These are phyloP conservation scores for Cucurbita moschata DNA, from an alignment of 306 rosid genomes.

Conservation along the genomic window DNA sequence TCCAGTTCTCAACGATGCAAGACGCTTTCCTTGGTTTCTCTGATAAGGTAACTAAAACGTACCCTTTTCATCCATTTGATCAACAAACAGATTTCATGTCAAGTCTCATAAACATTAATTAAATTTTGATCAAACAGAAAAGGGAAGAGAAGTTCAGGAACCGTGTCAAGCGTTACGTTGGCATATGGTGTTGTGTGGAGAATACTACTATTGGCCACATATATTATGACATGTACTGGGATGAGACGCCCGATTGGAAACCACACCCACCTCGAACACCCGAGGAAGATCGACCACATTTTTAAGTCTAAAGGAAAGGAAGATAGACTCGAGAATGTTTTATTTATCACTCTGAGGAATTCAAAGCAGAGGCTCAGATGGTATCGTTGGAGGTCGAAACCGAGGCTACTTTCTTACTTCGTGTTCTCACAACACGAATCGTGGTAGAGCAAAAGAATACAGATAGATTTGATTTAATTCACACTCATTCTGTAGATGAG, in stretches of 20 bases:
- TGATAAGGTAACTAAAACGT: constrained; percentile 41
- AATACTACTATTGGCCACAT: constrained; percentile 75
- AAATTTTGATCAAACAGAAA: constrained; percentile 21
- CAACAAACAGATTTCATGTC: neutral
- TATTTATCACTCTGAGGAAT: neutral
- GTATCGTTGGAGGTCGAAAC: neutral
- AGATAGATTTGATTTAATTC: neutral
- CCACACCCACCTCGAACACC: constrained; percentile 71
- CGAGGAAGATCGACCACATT: constrained; percentile 78
- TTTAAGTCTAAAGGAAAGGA: neutral
- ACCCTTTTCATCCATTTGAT: neutral
- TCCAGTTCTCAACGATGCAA: constrained; percentile 85
- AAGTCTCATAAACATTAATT: neutral
- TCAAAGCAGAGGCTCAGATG: neutral
- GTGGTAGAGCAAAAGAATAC: neutral
- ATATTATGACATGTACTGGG: constrained; percentile 94
- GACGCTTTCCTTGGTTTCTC: constrained; percentile 60
- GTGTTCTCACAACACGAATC: constrained; percentile 4
- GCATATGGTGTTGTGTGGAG: constrained; percentile 91
- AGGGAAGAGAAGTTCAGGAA: constrained; percentile 61
- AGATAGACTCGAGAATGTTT: neutral
- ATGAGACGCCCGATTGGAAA: constrained; percentile 89
- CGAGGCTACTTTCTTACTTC: neutral
- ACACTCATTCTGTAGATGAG: neutral
- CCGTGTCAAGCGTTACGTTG: constrained; percentile 60